Evolutionary conservation across 257 asterid genomes (phyloP), one percentile per base, ranked within the genome.

Genomic region (Solanum chiquidenum): DNA sequence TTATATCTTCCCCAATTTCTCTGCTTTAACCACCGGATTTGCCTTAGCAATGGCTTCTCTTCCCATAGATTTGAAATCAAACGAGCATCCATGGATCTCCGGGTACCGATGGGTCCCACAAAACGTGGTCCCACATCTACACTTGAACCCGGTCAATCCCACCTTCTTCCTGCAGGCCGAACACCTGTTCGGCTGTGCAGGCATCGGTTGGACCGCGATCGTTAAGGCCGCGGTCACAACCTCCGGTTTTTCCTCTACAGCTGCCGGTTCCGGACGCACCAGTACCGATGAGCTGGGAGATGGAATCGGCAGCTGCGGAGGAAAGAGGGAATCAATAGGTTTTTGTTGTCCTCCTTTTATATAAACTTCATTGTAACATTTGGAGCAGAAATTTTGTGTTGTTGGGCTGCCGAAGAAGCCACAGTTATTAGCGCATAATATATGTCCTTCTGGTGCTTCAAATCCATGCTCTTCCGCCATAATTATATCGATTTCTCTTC

Each of bases 381-480:
- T 92, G 88, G 98, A 93, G 69, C 99, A 96, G 91, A 93, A 88
- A 89, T 96, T 93, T 49, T 92, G 96, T 21, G 97, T 94, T 55
- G 99, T 91, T 2, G 97, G 94, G 88, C 97, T 96, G 8, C 98
- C 99, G 86, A 93, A 95, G 38, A 96, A 94, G 0, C 99, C 99
- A 92, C 99, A 96, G 35, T 95, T 94, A 33, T 96, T 96, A 23
- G 91, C 94, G 88, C 98, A 96, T 74, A 96, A 69, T 6, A 95
- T 94, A 91, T 92, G 98, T 89, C 97, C 97, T 83, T 94, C 98
- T n/a, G 93, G 90, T 9, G 98, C 91, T 84, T 93, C 95, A 64
- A 90, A 95, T 84, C 95, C 98, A 76, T 96, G 98, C 85, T 96
- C 98, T 87, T 96, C 99, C 85, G 98, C 98, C 98, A 96, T 96